phyloP scores from a whole-genome alignment of 2,329 filamentous ascomycete species.

The Trichoderma sp. region DNA sequence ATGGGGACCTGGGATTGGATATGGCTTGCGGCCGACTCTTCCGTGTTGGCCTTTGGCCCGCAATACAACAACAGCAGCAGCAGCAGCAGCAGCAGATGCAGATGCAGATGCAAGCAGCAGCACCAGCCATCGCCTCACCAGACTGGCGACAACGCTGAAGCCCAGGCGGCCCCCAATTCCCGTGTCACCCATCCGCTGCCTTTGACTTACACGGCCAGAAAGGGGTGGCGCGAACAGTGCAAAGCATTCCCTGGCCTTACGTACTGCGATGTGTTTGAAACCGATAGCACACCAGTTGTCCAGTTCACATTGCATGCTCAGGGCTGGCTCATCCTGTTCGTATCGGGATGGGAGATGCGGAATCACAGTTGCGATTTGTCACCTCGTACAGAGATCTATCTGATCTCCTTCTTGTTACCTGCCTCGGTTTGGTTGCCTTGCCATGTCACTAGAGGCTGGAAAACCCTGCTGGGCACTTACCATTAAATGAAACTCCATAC shows the following conservation, averaged over 20 bases:
- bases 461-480: not conserved
- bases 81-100: not conserved
- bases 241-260: conserved; percentile 17
- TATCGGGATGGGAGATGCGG: conserved; percentile 9
- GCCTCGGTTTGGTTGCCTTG: not conserved
- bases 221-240: conserved; percentile 16
- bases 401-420: conserved; percentile 3
- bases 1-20: not conserved
- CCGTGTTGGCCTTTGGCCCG: not conserved
- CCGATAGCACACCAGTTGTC: not conserved
- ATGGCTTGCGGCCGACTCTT: not conserved
- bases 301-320: not conserved
- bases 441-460: not conserved
- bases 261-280: not conserved
- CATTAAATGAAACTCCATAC: not conserved
- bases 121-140: not conserved
- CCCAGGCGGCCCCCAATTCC: conserved; percentile 12
- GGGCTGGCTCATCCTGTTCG: not conserved
- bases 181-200: not conserved
- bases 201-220: conserved; percentile 7
- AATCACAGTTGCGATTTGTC: conserved; percentile 15
- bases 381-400: conserved; percentile 23
- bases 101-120: not conserved
- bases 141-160: conserved; percentile 7
- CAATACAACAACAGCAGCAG: not conserved